Percentiles rank a stretch among this genome's conserved stretches.
Evolutionary conservation across 2,329 filamentous ascomycete genomes (phyloP).

Genomic region (Cladosporium sp.): DNA sequence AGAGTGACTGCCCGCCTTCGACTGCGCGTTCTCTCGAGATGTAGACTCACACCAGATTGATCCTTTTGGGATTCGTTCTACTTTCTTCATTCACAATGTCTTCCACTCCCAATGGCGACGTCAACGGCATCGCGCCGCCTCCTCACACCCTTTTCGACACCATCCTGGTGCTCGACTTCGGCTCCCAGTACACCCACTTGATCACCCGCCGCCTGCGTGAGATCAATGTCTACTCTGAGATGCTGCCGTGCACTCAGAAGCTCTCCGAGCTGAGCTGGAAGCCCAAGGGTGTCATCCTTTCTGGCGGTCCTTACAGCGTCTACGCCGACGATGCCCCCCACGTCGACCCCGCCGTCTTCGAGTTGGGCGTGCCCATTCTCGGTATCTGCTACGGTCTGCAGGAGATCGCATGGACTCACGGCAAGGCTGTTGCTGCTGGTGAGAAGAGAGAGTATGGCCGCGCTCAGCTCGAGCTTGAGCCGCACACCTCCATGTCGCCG

Average conservation of each 20-base stretch:
- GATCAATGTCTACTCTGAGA: conserved; percentile 78
- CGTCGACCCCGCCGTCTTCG: conserved; percentile 76
- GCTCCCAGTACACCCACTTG: conserved; percentile 67
- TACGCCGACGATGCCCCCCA: conserved; percentile 75
- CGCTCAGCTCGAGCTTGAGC: conserved; percentile 59
- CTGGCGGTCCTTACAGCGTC: conserved; percentile 70
- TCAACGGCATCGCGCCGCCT: conserved; percentile 38
- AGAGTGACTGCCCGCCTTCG: conserved; percentile 1
- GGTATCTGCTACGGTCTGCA: conserved; percentile 63
- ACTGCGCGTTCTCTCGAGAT: conserved; percentile 11
- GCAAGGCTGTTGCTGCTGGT: conserved; percentile 63
- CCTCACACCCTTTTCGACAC: conserved; percentile 57
- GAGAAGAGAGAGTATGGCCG: conserved; percentile 68
- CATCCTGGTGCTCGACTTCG: conserved; percentile 68
- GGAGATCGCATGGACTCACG: conserved; percentile 69
- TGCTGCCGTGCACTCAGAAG: conserved; percentile 84
- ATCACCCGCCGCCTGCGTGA: conserved; percentile 71
- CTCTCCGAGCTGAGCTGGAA: conserved; percentile 69
- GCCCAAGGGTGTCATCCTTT: conserved; percentile 78
- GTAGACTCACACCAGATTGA: conserved; percentile 8
- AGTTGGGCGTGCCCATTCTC: conserved; percentile 59
- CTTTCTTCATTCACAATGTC: conserved; percentile 19
- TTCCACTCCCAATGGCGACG: conserved; percentile 21
- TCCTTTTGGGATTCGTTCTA: conserved; percentile 2
- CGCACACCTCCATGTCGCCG: conserved; percentile 48